Evolutionary conservation across 495 filamentous ascomycete species (phyloP).

Genomic region (Trichoderma erinaceum): DNA sequence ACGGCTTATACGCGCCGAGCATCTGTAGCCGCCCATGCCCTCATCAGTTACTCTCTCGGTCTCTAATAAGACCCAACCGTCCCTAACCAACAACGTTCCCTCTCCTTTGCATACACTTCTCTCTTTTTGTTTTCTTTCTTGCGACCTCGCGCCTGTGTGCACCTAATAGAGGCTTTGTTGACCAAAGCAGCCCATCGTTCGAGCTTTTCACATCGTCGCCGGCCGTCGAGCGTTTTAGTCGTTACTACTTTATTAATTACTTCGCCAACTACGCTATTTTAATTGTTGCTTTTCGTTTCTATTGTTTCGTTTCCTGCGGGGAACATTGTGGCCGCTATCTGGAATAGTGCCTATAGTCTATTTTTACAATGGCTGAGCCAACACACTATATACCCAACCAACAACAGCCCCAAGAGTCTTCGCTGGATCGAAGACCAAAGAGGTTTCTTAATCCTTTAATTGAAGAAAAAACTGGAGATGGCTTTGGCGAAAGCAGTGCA

Average conservation of each 20-base stretch:
- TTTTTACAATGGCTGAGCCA: slow-evolving; percentile 50
- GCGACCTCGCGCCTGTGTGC: not conserved
- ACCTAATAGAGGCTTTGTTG: slow-evolving; percentile 42
- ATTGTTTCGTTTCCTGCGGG: not conserved
- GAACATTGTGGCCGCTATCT: slow-evolving; percentile 14
- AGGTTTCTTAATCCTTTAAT: slow-evolving; percentile 80
- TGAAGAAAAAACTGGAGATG: slow-evolving; percentile 53
- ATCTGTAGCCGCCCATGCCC: slow-evolving; percentile 11
- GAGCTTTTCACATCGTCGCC: slow-evolving; percentile 32
- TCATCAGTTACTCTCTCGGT: not conserved
- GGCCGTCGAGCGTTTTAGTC: slow-evolving; percentile 29
- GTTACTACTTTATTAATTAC: slow-evolving; percentile 22
- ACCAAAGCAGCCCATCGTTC: slow-evolving; percentile 45
- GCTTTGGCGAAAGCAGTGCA: slow-evolving; percentile 18
- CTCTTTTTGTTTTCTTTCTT: slow-evolving; percentile 26
- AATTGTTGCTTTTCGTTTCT: slow-evolving; percentile 1
- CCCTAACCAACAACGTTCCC: slow-evolving; percentile 24
- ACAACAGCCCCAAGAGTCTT: slow-evolving; percentile 54
- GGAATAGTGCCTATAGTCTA: slow-evolving; percentile 21
- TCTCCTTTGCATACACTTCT: slow-evolving; percentile 25
- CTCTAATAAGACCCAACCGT: slow-evolving; percentile 28
- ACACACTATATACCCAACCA: slow-evolving; percentile 52
- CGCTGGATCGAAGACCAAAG: slow-evolving; percentile 62
- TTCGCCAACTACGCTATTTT: slow-evolving; percentile 18
- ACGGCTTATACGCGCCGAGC: not conserved